Evolutionary conservation across 768 basidiomycete genomes (phyloP), one percentile per base, ranked within the genome.

Genomic region (Bullera alba): DNA sequence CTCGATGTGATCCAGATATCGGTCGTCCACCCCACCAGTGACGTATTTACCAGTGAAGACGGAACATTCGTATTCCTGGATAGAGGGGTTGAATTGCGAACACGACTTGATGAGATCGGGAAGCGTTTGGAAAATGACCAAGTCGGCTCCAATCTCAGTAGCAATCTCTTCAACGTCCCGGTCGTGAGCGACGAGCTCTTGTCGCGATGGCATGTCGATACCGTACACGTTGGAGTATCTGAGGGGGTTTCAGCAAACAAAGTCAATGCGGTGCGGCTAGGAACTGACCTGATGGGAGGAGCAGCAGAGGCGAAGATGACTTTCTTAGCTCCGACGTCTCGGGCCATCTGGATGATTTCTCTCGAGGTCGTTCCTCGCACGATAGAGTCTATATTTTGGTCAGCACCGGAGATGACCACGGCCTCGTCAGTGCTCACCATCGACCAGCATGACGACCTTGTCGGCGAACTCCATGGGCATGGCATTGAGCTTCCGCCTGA

Each of bases 311-410:
- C 95, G 39, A 97, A 83, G 56, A 96, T 85, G 63, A 99, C 89
- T 60, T 86, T 87, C 73, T 86, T 90, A 16, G 95, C 93, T 15
- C 95, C 95, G 15, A 95, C 95, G 65, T 99, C 95, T 69, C 92
- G 92, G 17, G 93, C 95, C 92, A 99, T 97, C 70, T 96, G 92
- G 22, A 99, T 81, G 56, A 99, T 99, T 71, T 99, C 95, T 69
- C 88, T 93, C 14, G 93, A 97, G 0, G 95, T 99, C 0, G 95
- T 99, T 4, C 95, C 95, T 22, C 95, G 84, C 19, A 99, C 95
- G 60, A 99, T 99, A 0, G 95, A 97, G 74, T 99, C 93, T 95
- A 53, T n/a, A n/a, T 12, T 29, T 36, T 15, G 23, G 37, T 50
- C 23, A 58, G 46, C 35, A 8, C 22, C n/a, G 30, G 21, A 8